Conservation (phyloP, 192 early-diverging fungal species). For the Mortierella alpina region DNA sequence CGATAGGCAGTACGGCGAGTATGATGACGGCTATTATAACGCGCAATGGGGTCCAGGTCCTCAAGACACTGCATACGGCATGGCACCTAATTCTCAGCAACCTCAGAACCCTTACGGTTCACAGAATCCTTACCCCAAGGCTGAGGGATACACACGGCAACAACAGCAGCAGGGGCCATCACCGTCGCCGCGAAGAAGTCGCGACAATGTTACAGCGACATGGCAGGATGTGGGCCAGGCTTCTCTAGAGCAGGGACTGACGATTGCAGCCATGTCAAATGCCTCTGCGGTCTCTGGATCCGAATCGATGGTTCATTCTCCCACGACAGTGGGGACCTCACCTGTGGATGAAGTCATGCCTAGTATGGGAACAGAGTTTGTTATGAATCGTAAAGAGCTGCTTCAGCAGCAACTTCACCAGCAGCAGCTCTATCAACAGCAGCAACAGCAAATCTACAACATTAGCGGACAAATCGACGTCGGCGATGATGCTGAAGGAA, state of each 20-base stretch:
- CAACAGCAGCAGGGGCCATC: no score
- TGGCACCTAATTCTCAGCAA: no score
- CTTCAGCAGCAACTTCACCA: background rate
- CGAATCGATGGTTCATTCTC: background rate
- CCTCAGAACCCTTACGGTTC: no score
- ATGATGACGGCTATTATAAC: no score
- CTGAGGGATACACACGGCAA: no score
- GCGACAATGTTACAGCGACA: background rate
- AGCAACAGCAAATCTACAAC: background rate
- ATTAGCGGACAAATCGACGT: background rate
- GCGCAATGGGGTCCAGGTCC: no score
- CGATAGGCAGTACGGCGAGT: no score
- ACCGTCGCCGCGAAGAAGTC: background rate
- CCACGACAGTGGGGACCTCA: background rate
- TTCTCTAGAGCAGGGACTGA: background rate
- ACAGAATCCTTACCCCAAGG: no score
- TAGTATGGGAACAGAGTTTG: no score
- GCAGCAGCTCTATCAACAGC: background rate
- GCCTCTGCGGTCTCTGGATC: background rate
- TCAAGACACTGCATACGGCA: no score
- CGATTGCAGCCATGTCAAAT: slow-evolving; percentile 3
- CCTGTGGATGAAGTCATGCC: background rate
- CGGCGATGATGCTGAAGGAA: background rate
- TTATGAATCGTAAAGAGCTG: no score
- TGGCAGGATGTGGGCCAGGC: background rate